Evolutionary conservation across 352 stramenopile species (phyloP).

Genomic region (Thalassiosira ordinaria): DNA sequence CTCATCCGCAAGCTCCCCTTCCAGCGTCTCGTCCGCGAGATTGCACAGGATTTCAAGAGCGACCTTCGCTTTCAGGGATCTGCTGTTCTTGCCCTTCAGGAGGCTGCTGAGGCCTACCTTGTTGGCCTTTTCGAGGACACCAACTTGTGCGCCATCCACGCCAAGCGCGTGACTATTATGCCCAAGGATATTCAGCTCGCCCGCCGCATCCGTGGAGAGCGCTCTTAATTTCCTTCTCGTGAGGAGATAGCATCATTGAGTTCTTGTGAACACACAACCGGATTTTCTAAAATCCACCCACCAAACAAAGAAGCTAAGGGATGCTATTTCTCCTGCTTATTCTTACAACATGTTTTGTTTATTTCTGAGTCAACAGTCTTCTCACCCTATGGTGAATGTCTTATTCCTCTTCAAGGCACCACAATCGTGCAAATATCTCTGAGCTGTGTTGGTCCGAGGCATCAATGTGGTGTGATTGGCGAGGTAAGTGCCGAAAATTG

Average conservation of each 20-base stretch:
- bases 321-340: too few species aligned
- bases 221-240: conserved; percentile 56
- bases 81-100: conserved; percentile 84
- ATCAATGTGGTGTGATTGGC: too few species aligned
- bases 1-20: conserved; percentile 90
- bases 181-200: conserved; percentile 93
- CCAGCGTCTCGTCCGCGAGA: conserved; percentile 88
- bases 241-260: background rate
- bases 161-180: conserved; percentile 73
- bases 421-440: too few species aligned
- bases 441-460: too few species aligned
- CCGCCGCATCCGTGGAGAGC: conserved; percentile 90
- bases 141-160: conserved; percentile 91
- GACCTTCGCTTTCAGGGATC: conserved; percentile 89
- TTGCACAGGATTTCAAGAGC: conserved; percentile 88
- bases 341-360: too few species aligned
- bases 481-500: too few species aligned
- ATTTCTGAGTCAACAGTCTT: too few species aligned
- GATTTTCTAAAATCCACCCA: conserved; percentile 44
- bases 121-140: conserved; percentile 88
- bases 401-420: too few species aligned
- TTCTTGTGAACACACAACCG: conserved; percentile 11
- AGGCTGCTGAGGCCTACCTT: conserved; percentile 87
- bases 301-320: conserved; percentile 15
- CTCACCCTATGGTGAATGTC: too few species aligned